phyloP scores from a whole-genome alignment of 2,329 filamentous ascomycete genomes.

The Mycocentrospora acerina region DNA sequence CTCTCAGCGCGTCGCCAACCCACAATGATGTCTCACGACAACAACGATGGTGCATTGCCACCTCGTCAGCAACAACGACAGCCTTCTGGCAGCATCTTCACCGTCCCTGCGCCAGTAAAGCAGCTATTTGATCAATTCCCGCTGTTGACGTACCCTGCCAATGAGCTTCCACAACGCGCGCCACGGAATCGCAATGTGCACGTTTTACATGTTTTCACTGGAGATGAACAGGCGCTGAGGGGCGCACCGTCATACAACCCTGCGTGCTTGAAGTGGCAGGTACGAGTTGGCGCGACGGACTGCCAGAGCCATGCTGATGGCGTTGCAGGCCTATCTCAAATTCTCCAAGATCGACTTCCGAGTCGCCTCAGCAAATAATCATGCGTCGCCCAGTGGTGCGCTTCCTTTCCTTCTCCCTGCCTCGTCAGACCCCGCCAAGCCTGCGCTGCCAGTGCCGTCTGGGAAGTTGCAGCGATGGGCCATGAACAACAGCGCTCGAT shows the following conservation, averaged over 20 bases:
- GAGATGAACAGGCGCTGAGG: constrained; percentile 59
- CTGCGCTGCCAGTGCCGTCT: constrained; percentile 55
- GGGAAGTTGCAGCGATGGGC: constrained; percentile 71
- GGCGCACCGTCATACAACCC: constrained; percentile 84
- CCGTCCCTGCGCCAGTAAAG: constrained; percentile 74
- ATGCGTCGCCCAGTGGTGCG: constrained; percentile 85
- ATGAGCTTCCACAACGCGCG: constrained; percentile 69
- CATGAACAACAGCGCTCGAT: constrained; percentile 44
- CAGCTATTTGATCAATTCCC: constrained; percentile 84
- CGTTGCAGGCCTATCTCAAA: constrained; percentile 74
- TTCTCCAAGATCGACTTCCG: constrained; percentile 70
- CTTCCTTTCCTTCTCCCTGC: constrained; percentile 80
- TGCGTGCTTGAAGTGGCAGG: constrained; percentile 95
- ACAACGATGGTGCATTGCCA: constrained; percentile 7
- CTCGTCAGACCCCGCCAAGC: constrained; percentile 29
- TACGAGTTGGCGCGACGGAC: constrained; percentile 44
- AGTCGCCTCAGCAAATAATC: constrained; percentile 77
- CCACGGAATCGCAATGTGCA: constrained; percentile 52
- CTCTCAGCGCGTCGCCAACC: constrained; percentile 6
- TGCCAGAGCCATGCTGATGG: constrained; percentile 6
- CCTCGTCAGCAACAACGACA: constrained; percentile 6
- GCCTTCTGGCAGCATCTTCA: constrained; percentile 37
- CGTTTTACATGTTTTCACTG: constrained; percentile 76
- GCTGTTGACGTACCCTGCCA: constrained; percentile 71
- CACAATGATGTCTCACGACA: constrained; percentile 24